These are phyloP conservation scores for Ceratocystis colombiana DNA, from an alignment of 2,329 filamentous ascomycete genomes.

Conservation along the genomic window DNA sequence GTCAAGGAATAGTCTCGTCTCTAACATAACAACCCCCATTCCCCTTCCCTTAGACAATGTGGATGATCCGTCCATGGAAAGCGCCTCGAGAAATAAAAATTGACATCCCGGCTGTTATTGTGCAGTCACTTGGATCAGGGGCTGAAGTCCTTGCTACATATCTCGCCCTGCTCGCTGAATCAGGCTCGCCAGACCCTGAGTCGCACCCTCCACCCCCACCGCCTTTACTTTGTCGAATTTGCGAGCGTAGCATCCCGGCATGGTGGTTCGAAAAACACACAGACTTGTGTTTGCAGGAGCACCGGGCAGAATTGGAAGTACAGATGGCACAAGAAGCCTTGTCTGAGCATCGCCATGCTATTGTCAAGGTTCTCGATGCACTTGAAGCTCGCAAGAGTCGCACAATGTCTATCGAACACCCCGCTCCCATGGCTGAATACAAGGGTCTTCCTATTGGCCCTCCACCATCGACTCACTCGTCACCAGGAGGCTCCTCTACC, in stretches of 20 bases:
- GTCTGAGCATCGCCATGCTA: constrained; percentile 83
- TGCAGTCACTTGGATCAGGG: constrained; percentile 86
- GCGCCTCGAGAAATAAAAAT: constrained; percentile 88
- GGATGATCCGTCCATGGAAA: constrained; percentile 94
- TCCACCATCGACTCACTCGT: constrained; percentile 57
- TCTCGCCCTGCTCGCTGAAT: constrained; percentile 78
- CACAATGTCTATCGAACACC: constrained; percentile 46
- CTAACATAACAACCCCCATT: constrained; percentile 26
- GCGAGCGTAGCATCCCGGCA: constrained; percentile 89
- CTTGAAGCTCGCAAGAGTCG: constrained; percentile 69
- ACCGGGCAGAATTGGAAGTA: constrained; percentile 94
- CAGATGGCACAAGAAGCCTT: constrained; percentile 90
- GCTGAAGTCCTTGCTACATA: constrained; percentile 92
- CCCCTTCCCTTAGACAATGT: constrained; percentile 66
- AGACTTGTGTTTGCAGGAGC: constrained; percentile 89
- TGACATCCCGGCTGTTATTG: constrained; percentile 77
- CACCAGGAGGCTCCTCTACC: constrained; percentile 60
- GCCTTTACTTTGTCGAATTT: constrained; percentile 88
- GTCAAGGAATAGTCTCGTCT: neutral
- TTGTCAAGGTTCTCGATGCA: constrained; percentile 89
- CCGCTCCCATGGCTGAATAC: constrained; percentile 61
- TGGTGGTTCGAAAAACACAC: constrained; percentile 99
- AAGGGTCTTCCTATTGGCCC: constrained; percentile 79
- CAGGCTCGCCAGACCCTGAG: constrained; percentile 62
- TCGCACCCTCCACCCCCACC: constrained; percentile 71